Percentiles rank a stretch among this genome's conserved stretches.
phyloP scores from a whole-genome alignment of 1,284 basidiomycete species.

The Coriolopsis trogii region DNA sequence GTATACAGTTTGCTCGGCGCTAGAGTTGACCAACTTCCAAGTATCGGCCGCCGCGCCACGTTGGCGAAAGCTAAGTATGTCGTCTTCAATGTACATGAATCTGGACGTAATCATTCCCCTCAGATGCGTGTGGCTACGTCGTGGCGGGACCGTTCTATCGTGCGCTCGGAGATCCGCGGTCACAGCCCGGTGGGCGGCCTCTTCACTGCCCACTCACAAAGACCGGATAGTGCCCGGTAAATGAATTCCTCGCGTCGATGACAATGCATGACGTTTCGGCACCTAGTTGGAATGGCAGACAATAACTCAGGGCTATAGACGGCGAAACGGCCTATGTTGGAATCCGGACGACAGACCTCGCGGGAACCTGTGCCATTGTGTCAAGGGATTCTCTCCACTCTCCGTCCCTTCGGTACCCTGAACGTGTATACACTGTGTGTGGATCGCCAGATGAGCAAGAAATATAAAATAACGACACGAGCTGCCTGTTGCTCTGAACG shows the following conservation, averaged over 20 bases:
- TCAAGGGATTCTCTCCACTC: slow-evolving; percentile 4
- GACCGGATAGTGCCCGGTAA: slow-evolving; percentile 1
- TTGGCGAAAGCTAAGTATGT: not conserved
- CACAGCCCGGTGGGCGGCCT: not conserved
- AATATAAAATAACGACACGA: no score
- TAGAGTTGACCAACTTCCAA: no score
- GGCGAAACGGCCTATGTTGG: not conserved
- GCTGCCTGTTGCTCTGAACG: not conserved
- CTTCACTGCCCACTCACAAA: not conserved
- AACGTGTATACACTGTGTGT: not conserved
- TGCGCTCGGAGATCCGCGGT: slow-evolving; percentile 12
- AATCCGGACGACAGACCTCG: not conserved
- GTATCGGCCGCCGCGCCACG: no score
- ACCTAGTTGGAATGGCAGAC: slow-evolving; percentile 13
- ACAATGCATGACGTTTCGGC: slow-evolving; percentile 13
- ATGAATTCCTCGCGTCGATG: slow-evolving; percentile 17
- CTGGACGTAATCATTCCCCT: not conserved
- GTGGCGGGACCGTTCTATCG: slow-evolving; percentile 2
- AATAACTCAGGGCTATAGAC: slow-evolving; percentile 10
- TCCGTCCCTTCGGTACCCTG: not conserved
- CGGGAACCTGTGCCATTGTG: slow-evolving; percentile 12
- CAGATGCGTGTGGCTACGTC: no score
- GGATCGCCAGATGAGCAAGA: not conserved
- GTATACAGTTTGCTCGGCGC: no score
- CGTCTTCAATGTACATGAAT: not conserved